These are phyloP conservation scores for Botrytis cinerea DNA, from an alignment of 2,329 filamentous ascomycete species.

Conservation along the genomic window DNA sequence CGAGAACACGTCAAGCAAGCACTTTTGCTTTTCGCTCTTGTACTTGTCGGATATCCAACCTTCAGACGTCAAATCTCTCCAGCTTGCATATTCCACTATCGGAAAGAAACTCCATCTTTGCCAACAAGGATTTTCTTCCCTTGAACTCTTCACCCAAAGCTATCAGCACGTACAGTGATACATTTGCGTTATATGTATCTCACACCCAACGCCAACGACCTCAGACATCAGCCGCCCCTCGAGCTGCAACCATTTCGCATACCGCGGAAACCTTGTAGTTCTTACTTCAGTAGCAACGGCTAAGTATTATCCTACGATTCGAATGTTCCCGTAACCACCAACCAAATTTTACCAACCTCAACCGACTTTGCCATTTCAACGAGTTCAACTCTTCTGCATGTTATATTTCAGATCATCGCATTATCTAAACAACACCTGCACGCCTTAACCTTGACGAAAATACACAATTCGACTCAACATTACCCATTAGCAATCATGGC, in stretches of 20 bases:
- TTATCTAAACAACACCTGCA: slow-evolving; percentile 32
- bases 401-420: slow-evolving; percentile 46
- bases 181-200: slow-evolving; percentile 46
- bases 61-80: not conserved
- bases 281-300: slow-evolving; percentile 88
- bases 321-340: slow-evolving; percentile 47
- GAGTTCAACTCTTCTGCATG: slow-evolving; percentile 43
- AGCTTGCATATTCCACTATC: not conserved
- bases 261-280: slow-evolving; percentile 90
- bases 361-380: slow-evolving; percentile 51
- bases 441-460: slow-evolving; percentile 29
- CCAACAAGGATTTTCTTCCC: slow-evolving; percentile 26
- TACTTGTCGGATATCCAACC: not conserved
- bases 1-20: not conserved
- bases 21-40: slow-evolving; percentile 13
- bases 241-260: slow-evolving; percentile 97
- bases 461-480: slow-evolving; percentile 28
- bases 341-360: slow-evolving; percentile 49
- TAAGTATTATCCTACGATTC: slow-evolving; percentile 54
- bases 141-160: slow-evolving; percentile 35
- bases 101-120: not conserved
- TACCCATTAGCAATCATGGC: slow-evolving; percentile 70
- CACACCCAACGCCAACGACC: slow-evolving; percentile 71
- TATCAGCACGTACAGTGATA: slow-evolving; percentile 34
- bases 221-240: slow-evolving; percentile 89